Conservation (phyloP, 208 protist genomes). For the Leishmania aethiopica region DNA sequence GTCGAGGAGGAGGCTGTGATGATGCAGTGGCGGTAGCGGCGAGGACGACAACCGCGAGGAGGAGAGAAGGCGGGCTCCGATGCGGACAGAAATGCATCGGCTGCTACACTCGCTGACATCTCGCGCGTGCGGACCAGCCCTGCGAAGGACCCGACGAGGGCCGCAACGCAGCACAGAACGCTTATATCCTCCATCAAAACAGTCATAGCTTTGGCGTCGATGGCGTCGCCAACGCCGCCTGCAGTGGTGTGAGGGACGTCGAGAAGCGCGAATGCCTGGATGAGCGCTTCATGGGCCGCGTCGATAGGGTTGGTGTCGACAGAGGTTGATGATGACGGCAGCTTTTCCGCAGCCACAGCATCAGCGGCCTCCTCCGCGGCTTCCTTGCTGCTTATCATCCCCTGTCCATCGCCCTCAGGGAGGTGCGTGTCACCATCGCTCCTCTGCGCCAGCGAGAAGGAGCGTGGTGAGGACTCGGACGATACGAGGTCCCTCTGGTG, state of each 20-base stretch:
- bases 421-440: neutral
- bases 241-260: slow-evolving; percentile 2
- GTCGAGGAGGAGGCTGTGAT: slow-evolving; percentile 16
- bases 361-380: neutral
- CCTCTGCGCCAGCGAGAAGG: neutral
- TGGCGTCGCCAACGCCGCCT: neutral
- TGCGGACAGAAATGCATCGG: neutral
- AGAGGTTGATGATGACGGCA: neutral
- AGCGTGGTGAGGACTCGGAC: neutral
- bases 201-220: neutral
- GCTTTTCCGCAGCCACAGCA: neutral
- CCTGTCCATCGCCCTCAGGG: neutral
- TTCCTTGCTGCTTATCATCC: neutral
- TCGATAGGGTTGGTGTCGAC: neutral
- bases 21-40: neutral
- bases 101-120: neutral
- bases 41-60: neutral
- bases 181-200: slow-evolving; percentile 24
- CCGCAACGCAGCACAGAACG: slow-evolving; percentile 27
- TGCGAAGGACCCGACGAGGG: slow-evolving; percentile 34
- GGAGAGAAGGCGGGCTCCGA: neutral
- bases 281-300: neutral
- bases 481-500: neutral
- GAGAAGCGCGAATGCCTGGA: neutral
- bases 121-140: slow-evolving; percentile 43